Evolutionary conservation across 2,329 filamentous ascomycete species (phyloP).

Genomic region (Alternaria metachromatica): DNA sequence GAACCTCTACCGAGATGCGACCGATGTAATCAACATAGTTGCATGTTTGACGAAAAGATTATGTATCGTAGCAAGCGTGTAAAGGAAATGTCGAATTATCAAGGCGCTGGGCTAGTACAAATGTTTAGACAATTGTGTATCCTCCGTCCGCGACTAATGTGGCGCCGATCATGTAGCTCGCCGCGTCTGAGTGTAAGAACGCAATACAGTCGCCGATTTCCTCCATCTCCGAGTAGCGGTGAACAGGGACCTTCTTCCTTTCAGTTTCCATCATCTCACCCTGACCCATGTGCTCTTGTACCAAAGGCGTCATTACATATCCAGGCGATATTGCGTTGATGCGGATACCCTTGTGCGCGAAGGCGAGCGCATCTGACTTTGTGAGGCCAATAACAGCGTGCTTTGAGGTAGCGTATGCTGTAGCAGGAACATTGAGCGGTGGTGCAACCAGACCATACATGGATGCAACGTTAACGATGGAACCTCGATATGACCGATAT

Average conservation of each 20-base stretch:
- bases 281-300: slow-evolving; percentile 29
- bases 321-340: slow-evolving; percentile 68
- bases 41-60: not conserved
- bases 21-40: not conserved
- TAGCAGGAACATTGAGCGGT: slow-evolving; percentile 46
- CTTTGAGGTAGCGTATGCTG: slow-evolving; percentile 61
- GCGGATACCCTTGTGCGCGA: slow-evolving; percentile 60
- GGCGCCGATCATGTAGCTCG: slow-evolving; percentile 74
- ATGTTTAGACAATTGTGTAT: slow-evolving; percentile 27
- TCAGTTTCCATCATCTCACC: slow-evolving; percentile 48
- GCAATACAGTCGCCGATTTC: slow-evolving; percentile 75
- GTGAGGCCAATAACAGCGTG: slow-evolving; percentile 63
- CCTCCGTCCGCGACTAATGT: slow-evolving; percentile 69
- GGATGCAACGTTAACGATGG: slow-evolving; percentile 63
- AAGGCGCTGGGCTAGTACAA: not conserved
- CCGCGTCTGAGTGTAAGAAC: slow-evolving; percentile 75
- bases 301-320: slow-evolving; percentile 55
- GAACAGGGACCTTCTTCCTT: slow-evolving; percentile 51
- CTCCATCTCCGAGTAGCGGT: slow-evolving; percentile 60
- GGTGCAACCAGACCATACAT: slow-evolving; percentile 59
- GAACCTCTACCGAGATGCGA: not conserved
- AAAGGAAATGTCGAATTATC: not conserved
- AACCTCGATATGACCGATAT: slow-evolving; percentile 52
- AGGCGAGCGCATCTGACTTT: slow-evolving; percentile 61
- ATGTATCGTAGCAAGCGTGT: not conserved